These are phyloP conservation scores for Mycena sanguinolenta DNA, from an alignment of 768 basidiomycete species.

Conservation along the genomic window DNA sequence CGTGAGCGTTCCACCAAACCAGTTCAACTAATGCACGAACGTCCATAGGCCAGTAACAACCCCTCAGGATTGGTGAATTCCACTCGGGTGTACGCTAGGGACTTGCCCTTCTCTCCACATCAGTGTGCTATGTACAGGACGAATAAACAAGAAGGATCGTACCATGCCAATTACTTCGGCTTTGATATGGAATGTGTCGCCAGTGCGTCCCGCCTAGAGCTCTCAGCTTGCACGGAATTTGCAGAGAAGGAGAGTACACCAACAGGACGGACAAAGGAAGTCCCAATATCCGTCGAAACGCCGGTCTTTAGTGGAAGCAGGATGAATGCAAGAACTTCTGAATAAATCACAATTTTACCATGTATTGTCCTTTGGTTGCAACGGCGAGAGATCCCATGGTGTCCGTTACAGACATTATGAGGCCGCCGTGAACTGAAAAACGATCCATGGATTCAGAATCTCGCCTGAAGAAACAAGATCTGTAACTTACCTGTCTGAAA, in stretches of 20 bases:
- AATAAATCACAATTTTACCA: conserved; percentile 49
- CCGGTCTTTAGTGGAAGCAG: conserved; percentile 62
- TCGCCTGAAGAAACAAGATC: too few species aligned
- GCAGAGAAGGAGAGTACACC: neutral
- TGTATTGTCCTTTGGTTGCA: conserved; percentile 83
- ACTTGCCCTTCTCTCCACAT: conserved; percentile 66
- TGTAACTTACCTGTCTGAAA: conserved; percentile 53
- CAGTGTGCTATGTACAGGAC: neutral
- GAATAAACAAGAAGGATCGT: conserved; percentile 38
- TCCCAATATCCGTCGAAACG: conserved; percentile 84
- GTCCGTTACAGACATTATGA: conserved; percentile 86
- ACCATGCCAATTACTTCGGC: conserved; percentile 81
- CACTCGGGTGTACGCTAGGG: conserved; percentile 83
- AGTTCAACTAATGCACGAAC: conserved; percentile 56
- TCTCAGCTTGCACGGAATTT: neutral
- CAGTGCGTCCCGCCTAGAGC: conserved; percentile 68
- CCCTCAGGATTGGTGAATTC: conserved; percentile 79
- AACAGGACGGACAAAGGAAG: conserved; percentile 67
- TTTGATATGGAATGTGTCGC: conserved; percentile 75
- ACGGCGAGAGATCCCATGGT: conserved; percentile 87
- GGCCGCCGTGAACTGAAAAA: conserved; percentile 78
- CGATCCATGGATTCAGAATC: neutral
- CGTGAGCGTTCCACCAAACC: conserved; percentile 20
- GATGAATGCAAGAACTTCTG: neutral
- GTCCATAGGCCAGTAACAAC: conserved; percentile 84